phyloP scores from a whole-genome alignment of 192 early-diverging fungal genomes.

The Piromyces finnis region DNA sequence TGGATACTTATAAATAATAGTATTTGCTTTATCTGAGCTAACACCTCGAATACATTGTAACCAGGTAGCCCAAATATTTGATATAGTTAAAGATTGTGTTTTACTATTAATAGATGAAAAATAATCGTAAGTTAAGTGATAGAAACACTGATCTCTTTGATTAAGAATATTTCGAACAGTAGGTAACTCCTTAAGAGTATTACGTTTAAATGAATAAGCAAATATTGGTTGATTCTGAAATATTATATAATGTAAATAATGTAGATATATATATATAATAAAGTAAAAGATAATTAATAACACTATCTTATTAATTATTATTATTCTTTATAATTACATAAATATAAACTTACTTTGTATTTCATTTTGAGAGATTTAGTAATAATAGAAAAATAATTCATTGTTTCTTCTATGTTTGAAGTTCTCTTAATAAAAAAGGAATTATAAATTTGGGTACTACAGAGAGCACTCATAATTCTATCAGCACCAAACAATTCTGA shows the following conservation, averaged over 20 bases:
- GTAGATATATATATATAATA: background rate
- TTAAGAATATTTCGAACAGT: constrained; percentile 3
- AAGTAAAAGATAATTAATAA: too few species aligned
- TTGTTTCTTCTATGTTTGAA: constrained; percentile 51
- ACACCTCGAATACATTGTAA: constrained; percentile 71
- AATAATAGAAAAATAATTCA: constrained; percentile 51
- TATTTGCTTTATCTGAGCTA: constrained; percentile 63
- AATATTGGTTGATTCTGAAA: constrained; percentile 11
- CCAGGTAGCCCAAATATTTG: constrained; percentile 67
- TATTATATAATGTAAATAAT: constrained; percentile 18
- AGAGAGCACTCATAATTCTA: constrained; percentile 51
- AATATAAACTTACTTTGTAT: constrained; percentile 37
- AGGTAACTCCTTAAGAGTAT: constrained; percentile 7
- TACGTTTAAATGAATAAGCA: constrained; percentile 1
- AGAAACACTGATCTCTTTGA: constrained; percentile 1
- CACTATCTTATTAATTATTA: too few species aligned
- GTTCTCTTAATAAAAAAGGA: constrained; percentile 75
- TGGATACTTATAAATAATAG: constrained; percentile 45
- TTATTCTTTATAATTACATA: too few species aligned
- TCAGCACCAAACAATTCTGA: constrained; percentile 35
- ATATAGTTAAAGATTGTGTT: constrained; percentile 40
- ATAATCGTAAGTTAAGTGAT: constrained; percentile 41
- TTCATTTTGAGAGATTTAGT: constrained; percentile 28
- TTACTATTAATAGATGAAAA: constrained; percentile 59
- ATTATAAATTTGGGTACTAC: constrained; percentile 53